Base-by-base conservation (phyloP, 2,329 filamentous ascomycete genomes). In the Colletotrichum sp. region DNA sequence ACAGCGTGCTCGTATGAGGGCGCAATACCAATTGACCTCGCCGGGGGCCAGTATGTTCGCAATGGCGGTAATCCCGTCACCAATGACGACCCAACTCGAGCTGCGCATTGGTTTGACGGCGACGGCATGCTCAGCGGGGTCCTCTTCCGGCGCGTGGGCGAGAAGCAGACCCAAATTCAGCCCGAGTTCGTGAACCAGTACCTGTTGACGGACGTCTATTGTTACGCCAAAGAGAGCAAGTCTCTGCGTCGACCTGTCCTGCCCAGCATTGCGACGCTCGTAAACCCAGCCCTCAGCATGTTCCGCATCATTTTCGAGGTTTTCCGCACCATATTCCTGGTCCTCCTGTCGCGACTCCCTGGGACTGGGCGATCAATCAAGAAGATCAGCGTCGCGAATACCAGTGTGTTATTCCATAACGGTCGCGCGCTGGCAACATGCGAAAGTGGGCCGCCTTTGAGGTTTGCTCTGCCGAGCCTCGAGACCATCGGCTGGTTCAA, bases 81-180 rank as follows among this genome's bases (percentile, higher is more conserved):
- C 33, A 91, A 93, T 72, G 84, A 89, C 27, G 89, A 93, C 68
- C 80, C 90, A 4, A 88, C 87, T 51, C 87, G 91, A 75, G 91
- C 93, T 78, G 88, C 90, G 11, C 93, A 94, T 79, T 94, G 92
- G 92, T 94, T 94, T 75, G 93, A 94, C 77, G 93, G 93, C 36
- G 92, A 94, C 79, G 93, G 93, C 6, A 94, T 94, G 93, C 88
- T 94, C 13, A 90, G 90, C 34, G 93, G 93, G 2, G 92, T 94
- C 1, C 85, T 86, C 21, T 94, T 93, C 79, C 84, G 84, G 33
- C 85, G 84, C 9, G 66, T 33, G 4, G 81, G 82, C 4, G 81
- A 83, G 8, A 74, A 74, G 36, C 33, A 63, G n/a, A 79, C 86
- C 6, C 81, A 85, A 4, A 86, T 92, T 2, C 80, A 85, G 71